phyloP scores from a whole-genome alignment of 2,329 filamentous ascomycete species.

The Lomentospora prolificans region DNA sequence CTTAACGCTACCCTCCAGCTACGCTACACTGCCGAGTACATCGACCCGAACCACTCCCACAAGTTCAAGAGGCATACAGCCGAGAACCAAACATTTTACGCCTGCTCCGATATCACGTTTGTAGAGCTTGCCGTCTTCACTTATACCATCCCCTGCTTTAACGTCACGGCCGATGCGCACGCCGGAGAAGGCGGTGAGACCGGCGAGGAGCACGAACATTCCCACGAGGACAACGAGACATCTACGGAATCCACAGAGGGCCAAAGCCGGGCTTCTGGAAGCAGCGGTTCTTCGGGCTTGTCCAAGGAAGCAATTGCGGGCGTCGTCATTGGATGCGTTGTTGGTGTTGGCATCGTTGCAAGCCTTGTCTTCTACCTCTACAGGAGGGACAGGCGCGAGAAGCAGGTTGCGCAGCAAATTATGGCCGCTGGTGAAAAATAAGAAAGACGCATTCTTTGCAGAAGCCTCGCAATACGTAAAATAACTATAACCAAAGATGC shows the following conservation, averaged over 20 bases:
- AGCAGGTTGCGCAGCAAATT: neutral
- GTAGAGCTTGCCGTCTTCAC: conserved; percentile 25
- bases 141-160: conserved; percentile 32
- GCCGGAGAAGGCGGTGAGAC: neutral
- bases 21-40: conserved; percentile 34
- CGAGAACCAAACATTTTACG: conserved; percentile 34
- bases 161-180: conserved; percentile 23
- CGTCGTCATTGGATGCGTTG: conserved; percentile 60
- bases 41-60: conserved; percentile 22
- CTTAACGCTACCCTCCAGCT: conserved; percentile 39
- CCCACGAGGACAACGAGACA: conserved; percentile 10
- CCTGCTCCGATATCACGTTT: conserved; percentile 38
- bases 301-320: conserved; percentile 67
- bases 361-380: neutral
- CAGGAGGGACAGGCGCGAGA: conserved; percentile 1
- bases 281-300: conserved; percentile 26
- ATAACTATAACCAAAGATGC: no score
- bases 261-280: conserved; percentile 10
- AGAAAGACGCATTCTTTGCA: no score
- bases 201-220: neutral
- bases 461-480: no score
- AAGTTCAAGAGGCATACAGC: neutral
- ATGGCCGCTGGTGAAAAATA: neutral
- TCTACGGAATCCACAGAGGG: conserved; percentile 8
- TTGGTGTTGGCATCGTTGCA: conserved; percentile 48